Evolutionary conservation across 2,329 filamentous ascomycete genomes (phyloP).

Genomic region (Albifimbria verrucaria): DNA sequence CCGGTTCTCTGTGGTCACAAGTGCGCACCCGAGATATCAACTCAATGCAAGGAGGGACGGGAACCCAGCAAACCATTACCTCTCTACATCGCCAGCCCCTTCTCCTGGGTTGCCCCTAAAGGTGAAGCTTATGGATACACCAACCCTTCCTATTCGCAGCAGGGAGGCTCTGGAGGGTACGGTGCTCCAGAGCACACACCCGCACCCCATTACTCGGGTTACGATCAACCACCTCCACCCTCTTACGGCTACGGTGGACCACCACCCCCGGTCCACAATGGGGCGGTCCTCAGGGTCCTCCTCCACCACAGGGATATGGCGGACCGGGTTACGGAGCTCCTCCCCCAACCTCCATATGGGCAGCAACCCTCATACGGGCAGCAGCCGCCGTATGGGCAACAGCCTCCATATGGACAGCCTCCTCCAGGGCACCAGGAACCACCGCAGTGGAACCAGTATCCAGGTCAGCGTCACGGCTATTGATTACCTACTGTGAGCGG

Average conservation of each 20-base stretch:
- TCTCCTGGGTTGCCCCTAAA: conserved; percentile 24
- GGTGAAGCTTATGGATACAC: conserved; percentile 40
- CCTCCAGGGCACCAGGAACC: conserved; percentile 18
- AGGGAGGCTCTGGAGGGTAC: conserved; percentile 20
- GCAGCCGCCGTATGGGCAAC: conserved; percentile 16
- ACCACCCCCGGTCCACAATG: conserved; percentile 25
- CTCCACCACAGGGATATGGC: conserved; percentile 25
- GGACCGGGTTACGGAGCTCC: conserved; percentile 17
- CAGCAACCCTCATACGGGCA: conserved; percentile 14
- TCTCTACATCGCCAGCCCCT: conserved; percentile 36
- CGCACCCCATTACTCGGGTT: conserved; percentile 27
- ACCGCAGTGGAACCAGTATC: conserved; percentile 33
- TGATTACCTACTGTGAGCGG: no score
- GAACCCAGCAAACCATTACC: conserved; percentile 31
- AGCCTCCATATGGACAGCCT: conserved; percentile 18
- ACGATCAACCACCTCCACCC: conserved; percentile 25
- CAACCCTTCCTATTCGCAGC: conserved; percentile 26
- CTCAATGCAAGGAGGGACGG: conserved; percentile 50
- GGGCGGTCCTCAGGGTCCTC: conserved; percentile 16
- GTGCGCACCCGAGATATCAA: conserved; percentile 56
- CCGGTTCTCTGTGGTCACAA: conserved; percentile 59
- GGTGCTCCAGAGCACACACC: conserved; percentile 30
- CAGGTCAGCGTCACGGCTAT: conserved; percentile 34
- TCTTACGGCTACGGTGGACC: conserved; percentile 20
- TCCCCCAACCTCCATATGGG: conserved; percentile 17